Base-by-base conservation (phyloP, 805 yeast genomes). In the Saccharomycopsis amapae region DNA sequence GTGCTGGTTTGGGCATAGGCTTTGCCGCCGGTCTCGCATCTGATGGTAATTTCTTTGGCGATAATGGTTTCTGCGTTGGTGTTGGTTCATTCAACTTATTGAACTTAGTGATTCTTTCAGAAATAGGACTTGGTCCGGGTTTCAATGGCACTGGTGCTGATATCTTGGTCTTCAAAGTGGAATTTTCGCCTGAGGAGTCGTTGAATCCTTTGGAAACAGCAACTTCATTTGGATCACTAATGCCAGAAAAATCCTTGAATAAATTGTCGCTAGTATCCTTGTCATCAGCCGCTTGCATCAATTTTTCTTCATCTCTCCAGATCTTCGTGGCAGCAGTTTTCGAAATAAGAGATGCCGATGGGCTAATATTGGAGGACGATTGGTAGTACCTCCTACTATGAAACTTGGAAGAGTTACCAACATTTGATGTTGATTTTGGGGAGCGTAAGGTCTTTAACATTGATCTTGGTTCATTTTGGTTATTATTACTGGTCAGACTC, bases 371-470 rank as follows among this genome's bases (percentile, higher is more conserved):
- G 19, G 42, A 45, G 35, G 44, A 53, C 24, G 43, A 40, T 42
- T 49, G 47, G 47, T 52, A n/a, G 40, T 28, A 23, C 18, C 37
- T 36, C n/a, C 45, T n/a, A 18, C 18, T 36, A 13, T 20, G 41
- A 45, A 40, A 40, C 17, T 40, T 40, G n/a, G 26, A 24, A 36
- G 42, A 24, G 9, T 25, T n/a, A 9, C 28, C 12, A 4, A 25
- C 9, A 12, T 31, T 39, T 18, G 44, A 52, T 28, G 55, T 48
- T 0, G 49, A 50, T 43, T 51, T 55, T 3, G 58, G 61, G 25
- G 57, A 44, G 46, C 71, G 55, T 25, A 67, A 51, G 1, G 72
- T 65, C 34, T 63, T 64, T 35, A 58, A 49, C 58, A 65, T 51
- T 28, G 61, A 57, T 40, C 52, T 38, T 3, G 58, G 53, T 28